A percentile compares a stretch with the other conserved stretches of the same genome.
phyloP scores from a whole-genome alignment of 2,329 filamentous ascomycete species.

The Alternaria ventricosa region DNA sequence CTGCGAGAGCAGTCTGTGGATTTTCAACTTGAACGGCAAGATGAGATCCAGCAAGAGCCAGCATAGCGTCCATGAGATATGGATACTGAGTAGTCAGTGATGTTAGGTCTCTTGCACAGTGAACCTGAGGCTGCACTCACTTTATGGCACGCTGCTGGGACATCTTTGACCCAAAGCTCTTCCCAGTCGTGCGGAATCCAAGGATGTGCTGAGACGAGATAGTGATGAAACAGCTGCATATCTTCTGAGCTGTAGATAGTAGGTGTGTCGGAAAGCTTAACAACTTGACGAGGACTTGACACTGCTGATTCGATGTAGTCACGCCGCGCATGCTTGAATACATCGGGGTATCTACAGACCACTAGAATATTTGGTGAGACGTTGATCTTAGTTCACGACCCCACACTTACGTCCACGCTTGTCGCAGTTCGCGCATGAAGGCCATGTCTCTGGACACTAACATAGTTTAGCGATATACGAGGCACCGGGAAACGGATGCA shows the following conservation, averaged over 20 bases:
- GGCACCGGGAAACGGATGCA: neutral
- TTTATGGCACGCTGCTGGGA: slow-evolving; percentile 22
- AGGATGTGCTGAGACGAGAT: slow-evolving; percentile 53
- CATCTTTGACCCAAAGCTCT: slow-evolving; percentile 22
- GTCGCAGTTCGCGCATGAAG: slow-evolving; percentile 48
- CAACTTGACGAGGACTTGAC: slow-evolving; percentile 15
- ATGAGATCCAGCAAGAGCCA: slow-evolving; percentile 35
- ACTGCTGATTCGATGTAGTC: slow-evolving; percentile 18
- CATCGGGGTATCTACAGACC: slow-evolving; percentile 42
- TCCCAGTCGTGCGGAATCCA: slow-evolving; percentile 21
- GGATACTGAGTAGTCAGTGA: slow-evolving; percentile 22
- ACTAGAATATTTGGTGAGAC: slow-evolving; percentile 3
- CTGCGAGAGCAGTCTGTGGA: slow-evolving; percentile 6
- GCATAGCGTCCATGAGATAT: slow-evolving; percentile 34
- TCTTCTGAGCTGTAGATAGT: slow-evolving; percentile 52
- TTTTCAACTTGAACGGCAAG: slow-evolving; percentile 22
- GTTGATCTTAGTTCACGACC: neutral
- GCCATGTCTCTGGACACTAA: slow-evolving; percentile 49
- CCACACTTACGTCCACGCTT: slow-evolving; percentile 30
- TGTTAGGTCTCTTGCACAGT: neutral
- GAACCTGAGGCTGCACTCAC: slow-evolving; percentile 5
- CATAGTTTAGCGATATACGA: neutral
- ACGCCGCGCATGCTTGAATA: slow-evolving; percentile 22
- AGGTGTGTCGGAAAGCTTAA: slow-evolving; percentile 24
- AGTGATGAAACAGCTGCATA: slow-evolving; percentile 62